Base-by-base conservation (phyloP, 192 early-diverging fungal species). In the Chytriomyces sp. region DNA sequence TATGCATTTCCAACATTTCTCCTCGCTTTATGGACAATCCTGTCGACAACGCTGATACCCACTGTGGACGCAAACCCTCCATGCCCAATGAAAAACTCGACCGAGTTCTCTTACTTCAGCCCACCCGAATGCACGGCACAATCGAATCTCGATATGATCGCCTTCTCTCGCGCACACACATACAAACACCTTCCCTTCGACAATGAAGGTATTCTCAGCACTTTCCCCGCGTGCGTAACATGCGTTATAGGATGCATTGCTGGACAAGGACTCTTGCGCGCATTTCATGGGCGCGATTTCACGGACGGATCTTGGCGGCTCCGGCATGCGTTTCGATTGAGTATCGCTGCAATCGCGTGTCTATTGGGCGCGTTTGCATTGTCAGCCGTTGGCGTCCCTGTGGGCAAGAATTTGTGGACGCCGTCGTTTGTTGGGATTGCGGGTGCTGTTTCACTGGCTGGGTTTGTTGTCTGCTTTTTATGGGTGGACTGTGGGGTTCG, bases 331-430 rank as follows among this genome's bases (percentile, higher is more conserved):
- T 5, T 60, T 3, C 50, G 75, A 3, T 7, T 66, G 46, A 7
- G 8, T 1, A 8, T 57, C 1, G 26, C 24, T 7, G 53, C 59
- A 26, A 18, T 35, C 5, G 60, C 5, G 71, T 44, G 20, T 60
- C 7, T 60, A 5, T 10, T 23, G 24, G 60, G 28, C 44, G 64
- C 59, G n/a, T 16, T 78, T 43, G 44, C 28, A 5, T 81, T n/a
- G 43, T 77, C 26, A 48, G 72, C 26, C 75, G 7, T 79, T 72
- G 13, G 76, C 48, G 46, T 89, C 7, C 88, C 88, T 1, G 77
- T 89, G 49, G 80, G 78, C 71, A 89, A 89, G 60, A 69, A 76
- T 18, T 78, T 89, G n/a, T 89, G 88, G 88, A 86, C 87, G 0
- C 88, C 86, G 1, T 81, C 78, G 10, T 89, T 82, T 50, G 80